A percentile compares a stretch with the other conserved stretches of the same genome.
phyloP scores from a whole-genome alignment of 768 basidiomycete species.

The Trametes cubensis region DNA sequence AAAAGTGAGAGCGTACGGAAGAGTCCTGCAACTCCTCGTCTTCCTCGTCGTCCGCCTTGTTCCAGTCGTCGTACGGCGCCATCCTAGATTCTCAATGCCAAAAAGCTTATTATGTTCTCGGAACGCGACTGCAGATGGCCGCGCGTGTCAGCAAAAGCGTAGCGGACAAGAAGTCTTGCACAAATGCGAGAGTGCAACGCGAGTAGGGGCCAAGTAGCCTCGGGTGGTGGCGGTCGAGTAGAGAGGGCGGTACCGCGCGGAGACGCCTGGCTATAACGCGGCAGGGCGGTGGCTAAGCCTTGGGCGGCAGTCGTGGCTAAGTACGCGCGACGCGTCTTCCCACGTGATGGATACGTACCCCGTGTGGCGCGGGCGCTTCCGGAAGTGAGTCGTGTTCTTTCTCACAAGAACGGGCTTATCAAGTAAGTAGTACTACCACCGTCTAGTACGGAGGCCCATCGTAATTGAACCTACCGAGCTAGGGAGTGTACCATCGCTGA shows the following conservation, averaged over 20 bases:
- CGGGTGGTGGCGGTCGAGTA: background rate
- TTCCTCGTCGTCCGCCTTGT: conserved; percentile 75
- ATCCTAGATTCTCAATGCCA: conserved; percentile 42
- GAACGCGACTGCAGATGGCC: background rate
- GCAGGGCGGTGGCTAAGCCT: background rate
- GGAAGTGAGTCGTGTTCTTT: background rate
- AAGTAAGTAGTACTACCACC: too few species aligned
- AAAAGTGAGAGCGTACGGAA: conserved; percentile 45
- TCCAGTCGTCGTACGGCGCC: conserved; percentile 82
- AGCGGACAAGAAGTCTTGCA: background rate
- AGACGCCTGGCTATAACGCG: background rate
- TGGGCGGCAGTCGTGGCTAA: conserved; percentile 5
- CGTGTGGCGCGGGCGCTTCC: conserved; percentile 1
- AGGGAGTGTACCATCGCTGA: too few species aligned
- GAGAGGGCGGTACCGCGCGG: background rate
- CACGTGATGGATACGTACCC: conserved; percentile 18
- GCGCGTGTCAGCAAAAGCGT: background rate
- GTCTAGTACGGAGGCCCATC: too few species aligned
- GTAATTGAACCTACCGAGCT: too few species aligned
- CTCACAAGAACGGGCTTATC: background rate
- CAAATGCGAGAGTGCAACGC: background rate
- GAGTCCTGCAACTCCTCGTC: conserved; percentile 79
- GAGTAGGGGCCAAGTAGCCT: background rate
- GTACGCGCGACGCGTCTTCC: conserved; percentile 19
- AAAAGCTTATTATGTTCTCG: background rate